Conservation (phyloP, 768 basidiomycete species). For the Tricholoma furcatifolium region DNA sequence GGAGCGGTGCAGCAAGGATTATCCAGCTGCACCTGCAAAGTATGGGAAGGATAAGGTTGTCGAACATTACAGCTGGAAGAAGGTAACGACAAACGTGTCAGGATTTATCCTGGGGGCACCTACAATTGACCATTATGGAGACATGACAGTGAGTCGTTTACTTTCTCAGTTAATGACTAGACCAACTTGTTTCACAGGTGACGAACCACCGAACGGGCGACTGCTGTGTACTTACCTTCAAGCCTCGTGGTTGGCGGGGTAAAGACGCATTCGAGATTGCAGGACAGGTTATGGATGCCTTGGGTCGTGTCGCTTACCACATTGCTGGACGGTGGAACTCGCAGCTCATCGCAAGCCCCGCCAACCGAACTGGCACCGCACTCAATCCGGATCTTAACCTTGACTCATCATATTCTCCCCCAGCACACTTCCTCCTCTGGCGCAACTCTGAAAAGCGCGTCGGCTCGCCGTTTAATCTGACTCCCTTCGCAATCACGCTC, state of each 20-base stretch:
- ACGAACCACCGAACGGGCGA: slow-evolving; percentile 92
- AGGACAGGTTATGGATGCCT: slow-evolving; percentile 70
- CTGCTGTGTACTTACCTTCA: slow-evolving; percentile 87
- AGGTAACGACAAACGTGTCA: slow-evolving; percentile 87
- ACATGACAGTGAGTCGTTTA: slow-evolving; percentile 73
- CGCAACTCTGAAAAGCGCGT: slow-evolving; percentile 82
- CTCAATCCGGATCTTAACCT: slow-evolving; percentile 66
- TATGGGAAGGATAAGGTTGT: slow-evolving; percentile 53
- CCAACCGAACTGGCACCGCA: slow-evolving; percentile 59
- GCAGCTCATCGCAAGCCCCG: slow-evolving; percentile 83
- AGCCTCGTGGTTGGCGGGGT: slow-evolving; percentile 93
- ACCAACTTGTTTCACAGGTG: slow-evolving; percentile 36
- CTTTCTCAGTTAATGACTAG: neutral
- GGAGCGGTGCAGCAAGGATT: slow-evolving; percentile 52
- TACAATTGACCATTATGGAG: slow-evolving; percentile 91
- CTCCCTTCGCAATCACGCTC: slow-evolving; percentile 89
- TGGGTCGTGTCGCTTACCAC: slow-evolving; percentile 72
- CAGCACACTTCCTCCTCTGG: slow-evolving; percentile 75
- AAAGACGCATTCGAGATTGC: slow-evolving; percentile 92
- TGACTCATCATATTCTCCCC: slow-evolving; percentile 14
- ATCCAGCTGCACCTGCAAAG: slow-evolving; percentile 54
- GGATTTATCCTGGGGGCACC: slow-evolving; percentile 91
- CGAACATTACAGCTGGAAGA: slow-evolving; percentile 96
- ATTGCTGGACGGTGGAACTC: slow-evolving; percentile 96
- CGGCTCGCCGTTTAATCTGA: slow-evolving; percentile 89